Evolutionary conservation across 208 protist species (phyloP), one percentile per base, ranked within the genome.

Genomic region (Endotrypanum monterogeii): DNA sequence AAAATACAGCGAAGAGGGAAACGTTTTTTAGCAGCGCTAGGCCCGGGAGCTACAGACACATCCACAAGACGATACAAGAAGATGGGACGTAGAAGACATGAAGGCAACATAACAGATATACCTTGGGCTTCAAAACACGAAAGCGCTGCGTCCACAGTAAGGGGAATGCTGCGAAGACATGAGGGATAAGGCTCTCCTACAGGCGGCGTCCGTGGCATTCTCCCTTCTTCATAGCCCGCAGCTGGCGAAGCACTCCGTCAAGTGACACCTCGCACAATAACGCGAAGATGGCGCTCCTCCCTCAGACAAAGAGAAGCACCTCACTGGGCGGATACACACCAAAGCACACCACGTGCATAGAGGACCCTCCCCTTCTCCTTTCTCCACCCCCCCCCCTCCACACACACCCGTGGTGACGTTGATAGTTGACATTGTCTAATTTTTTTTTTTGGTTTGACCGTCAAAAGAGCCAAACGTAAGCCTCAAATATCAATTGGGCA

Each of bases 11-110:
- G 67, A 25, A 39, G 78, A 18, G 11, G 32, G n/a, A n/a, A n/a
- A n/a, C n/a, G n/a, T n/a, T 7, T 32, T 23, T 37, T 32, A 62
- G 57, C 5, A 14, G 14, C 3, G 32, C 9, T 37, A 62, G 16
- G 28, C n/a, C 32, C 5, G 57, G 7, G 14, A 76, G 28, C 57
- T 68, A 67, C 16, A 62, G 41, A 51, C 41, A 51, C 32, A 16
- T 44, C 30, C 37, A 74, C 0, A 78, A 67, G 57, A 63, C 65
- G 44, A 81, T 39, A 82, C 52, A 83, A 12, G 56, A 46, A 46
- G 28, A 52, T 28, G 9, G 57, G 16, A n/a, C 35, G 39, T 41
- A 62, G 16, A 18, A 28, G 28, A n/a, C 57, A 62, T 12, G 73
- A 25, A 69, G 55, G 25, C 41, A 41, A 16, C 23, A n/a, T 51